phyloP scores from a whole-genome alignment of 2,329 filamentous ascomycete species.

The Trichothecium roseum region DNA sequence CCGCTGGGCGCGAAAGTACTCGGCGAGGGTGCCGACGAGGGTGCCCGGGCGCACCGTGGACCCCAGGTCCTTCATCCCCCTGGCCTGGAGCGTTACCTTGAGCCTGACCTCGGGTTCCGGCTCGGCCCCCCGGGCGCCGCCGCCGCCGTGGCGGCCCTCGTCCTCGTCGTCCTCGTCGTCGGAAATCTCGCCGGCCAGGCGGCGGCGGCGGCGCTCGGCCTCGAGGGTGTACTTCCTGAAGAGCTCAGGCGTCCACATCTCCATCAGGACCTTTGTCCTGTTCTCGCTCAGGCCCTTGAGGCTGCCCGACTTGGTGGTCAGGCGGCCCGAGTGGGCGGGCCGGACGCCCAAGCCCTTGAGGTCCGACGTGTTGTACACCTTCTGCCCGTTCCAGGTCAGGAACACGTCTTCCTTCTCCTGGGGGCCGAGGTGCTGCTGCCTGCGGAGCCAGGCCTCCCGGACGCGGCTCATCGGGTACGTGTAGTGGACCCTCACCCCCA shows the following conservation, averaged over 20 bases:
- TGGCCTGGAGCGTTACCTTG: constrained; percentile 43
- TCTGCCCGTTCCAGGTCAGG: constrained; percentile 67
- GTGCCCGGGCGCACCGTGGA: constrained; percentile 44
- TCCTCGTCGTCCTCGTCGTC: constrained; percentile 19
- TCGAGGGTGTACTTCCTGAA: constrained; percentile 28
- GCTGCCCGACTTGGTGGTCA: constrained; percentile 19
- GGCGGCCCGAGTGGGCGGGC: constrained; percentile 24
- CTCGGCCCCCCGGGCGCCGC: constrained; percentile 10
- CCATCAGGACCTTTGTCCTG: constrained; percentile 56
- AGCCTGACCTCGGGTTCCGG: constrained; percentile 24
- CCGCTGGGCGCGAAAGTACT: constrained; percentile 47
- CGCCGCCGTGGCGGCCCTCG: constrained; percentile 6
- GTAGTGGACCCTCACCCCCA: neutral
- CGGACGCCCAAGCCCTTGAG: constrained; percentile 56
- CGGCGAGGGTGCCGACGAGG: constrained; percentile 50
- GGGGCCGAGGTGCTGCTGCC: constrained; percentile 16
- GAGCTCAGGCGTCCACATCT: constrained; percentile 58
- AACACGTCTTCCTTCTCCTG: constrained; percentile 48
- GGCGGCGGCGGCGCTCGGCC: constrained; percentile 35
- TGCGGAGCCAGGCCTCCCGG: constrained; percentile 14
- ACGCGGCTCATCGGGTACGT: neutral
- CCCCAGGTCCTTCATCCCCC: constrained; percentile 37
- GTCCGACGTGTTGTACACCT: constrained; percentile 67
- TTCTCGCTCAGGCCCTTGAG: constrained; percentile 37
- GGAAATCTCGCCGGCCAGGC: constrained; percentile 27